A percentile compares a stretch with the other conserved stretches of the same genome.
These are phyloP conservation scores for Russula earlei DNA, from an alignment of 768 basidiomycete genomes.

Conservation along the genomic window DNA sequence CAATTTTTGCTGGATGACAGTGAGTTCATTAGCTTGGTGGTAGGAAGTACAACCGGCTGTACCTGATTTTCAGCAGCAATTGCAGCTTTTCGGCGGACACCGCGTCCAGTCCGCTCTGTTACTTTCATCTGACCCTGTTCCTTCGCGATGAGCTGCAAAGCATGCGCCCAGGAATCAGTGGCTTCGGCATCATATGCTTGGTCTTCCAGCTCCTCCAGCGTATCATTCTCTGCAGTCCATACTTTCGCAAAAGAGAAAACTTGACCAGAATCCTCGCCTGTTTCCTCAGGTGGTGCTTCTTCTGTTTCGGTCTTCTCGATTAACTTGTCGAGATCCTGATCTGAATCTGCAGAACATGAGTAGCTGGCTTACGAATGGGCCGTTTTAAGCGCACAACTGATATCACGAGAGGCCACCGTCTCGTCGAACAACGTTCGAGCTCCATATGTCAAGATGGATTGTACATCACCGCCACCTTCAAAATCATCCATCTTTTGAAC, in stretches of 20 bases:
- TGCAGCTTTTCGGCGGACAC: slow-evolving; percentile 64
- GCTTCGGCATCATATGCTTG: slow-evolving; percentile 37
- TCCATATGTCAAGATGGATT: slow-evolving; percentile 82
- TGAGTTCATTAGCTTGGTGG: background rate
- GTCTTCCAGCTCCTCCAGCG: slow-evolving; percentile 58
- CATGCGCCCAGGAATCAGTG: slow-evolving; percentile 74
- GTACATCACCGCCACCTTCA: slow-evolving; percentile 65
- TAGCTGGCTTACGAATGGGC: background rate
- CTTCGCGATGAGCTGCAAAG: slow-evolving; percentile 43
- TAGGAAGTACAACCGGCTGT: slow-evolving; percentile 23
- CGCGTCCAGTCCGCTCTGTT: slow-evolving; percentile 56
- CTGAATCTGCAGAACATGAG: slow-evolving; percentile 44
- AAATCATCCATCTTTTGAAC: slow-evolving; percentile 92
- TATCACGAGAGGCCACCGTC: slow-evolving; percentile 49
- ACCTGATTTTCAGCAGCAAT: slow-evolving; percentile 33
- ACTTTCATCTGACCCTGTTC: slow-evolving; percentile 40
- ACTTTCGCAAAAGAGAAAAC: slow-evolving; percentile 86
- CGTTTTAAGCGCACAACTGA: slow-evolving; percentile 40
- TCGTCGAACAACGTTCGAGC: slow-evolving; percentile 78
- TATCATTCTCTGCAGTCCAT: slow-evolving; percentile 75
- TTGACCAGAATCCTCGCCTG: slow-evolving; percentile 40
- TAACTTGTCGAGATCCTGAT: slow-evolving; percentile 74
- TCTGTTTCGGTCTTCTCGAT: slow-evolving; percentile 80
- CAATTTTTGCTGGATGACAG: slow-evolving; percentile 22
- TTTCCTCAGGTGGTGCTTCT: slow-evolving; percentile 40